Conservation (phyloP, 768 basidiomycete species). For the Hortiboletus flavorubellus region DNA sequence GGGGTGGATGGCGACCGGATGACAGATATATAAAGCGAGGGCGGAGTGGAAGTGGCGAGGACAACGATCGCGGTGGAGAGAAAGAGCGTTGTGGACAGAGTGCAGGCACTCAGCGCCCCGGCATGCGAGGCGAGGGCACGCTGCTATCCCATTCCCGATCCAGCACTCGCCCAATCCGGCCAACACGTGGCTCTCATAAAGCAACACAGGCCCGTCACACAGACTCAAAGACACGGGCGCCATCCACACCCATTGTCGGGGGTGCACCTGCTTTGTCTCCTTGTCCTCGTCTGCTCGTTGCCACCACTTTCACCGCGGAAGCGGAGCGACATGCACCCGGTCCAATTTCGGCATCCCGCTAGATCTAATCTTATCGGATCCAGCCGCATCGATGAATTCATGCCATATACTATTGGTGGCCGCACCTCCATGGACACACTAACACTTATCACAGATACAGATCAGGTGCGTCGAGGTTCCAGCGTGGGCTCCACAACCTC, state of each 20-base stretch:
- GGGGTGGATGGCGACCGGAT: not conserved
- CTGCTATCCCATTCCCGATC: constrained; percentile 30
- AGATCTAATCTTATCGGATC: constrained; percentile 32
- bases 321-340: not conserved
- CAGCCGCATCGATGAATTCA: constrained; percentile 16
- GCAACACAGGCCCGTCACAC: not conserved
- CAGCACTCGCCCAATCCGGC: constrained; percentile 18
- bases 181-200: constrained; percentile 29
- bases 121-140: constrained; percentile 32
- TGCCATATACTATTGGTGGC: constrained; percentile 3
- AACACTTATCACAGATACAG: constrained; percentile 19
- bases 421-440: constrained; percentile 2
- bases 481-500: constrained; percentile 29
- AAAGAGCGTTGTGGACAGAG: constrained; percentile 19
- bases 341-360: constrained; percentile 11
- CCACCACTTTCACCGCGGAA: not conserved
- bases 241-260: not conserved
- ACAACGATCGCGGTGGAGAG: constrained; percentile 8
- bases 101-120: constrained; percentile 26
- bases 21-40: not conserved
- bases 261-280: not conserved
- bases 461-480: constrained; percentile 27
- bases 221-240: not conserved
- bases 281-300: not conserved
- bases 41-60: not conserved